A percentile compares a stretch with the other conserved stretches of the same genome.
Evolutionary conservation across 2,329 filamentous ascomycete species (phyloP).

Genomic region (Pseudocercospora fijiensis): DNA sequence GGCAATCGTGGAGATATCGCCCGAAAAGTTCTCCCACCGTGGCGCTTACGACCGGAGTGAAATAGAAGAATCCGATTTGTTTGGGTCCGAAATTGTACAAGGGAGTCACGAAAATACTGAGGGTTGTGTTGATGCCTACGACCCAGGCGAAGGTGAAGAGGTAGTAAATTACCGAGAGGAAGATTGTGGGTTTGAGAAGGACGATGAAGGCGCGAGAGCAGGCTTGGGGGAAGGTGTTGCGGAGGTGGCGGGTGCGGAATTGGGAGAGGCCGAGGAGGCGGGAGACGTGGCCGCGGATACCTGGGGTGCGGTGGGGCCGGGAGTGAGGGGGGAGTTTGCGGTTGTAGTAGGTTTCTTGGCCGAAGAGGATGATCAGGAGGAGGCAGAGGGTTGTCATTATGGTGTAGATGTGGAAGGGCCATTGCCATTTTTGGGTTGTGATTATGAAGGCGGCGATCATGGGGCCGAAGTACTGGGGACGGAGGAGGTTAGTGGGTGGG

Average conservation of each 20-base stretch:
- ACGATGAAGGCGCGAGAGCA: conserved; percentile 14
- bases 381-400: conserved; percentile 15
- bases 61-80: conserved; percentile 29
- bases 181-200: conserved; percentile 14
- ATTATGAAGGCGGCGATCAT: conserved; percentile 22
- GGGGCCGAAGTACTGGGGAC: conserved; percentile 14
- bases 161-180: conserved; percentile 13
- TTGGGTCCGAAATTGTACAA: conserved; percentile 23
- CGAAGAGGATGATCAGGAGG: conserved; percentile 14
- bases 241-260: conserved; percentile 15
- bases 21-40: conserved; percentile 32
- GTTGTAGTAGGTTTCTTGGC: conserved; percentile 20
- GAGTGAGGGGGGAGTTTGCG: conserved; percentile 5
- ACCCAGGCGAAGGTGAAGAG: conserved; percentile 29
- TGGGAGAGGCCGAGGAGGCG: conserved; percentile 20
- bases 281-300: conserved; percentile 21
- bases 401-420: conserved; percentile 17
- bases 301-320: conserved; percentile 13
- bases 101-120: conserved; percentile 25
- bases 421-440: conserved; percentile 21
- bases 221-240: conserved; percentile 12
- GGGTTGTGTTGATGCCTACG: conserved; percentile 30
- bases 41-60: conserved; percentile 34
- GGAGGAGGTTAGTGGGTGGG: background rate
- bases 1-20: conserved; percentile 33